phyloP scores from a whole-genome alignment of 2,329 filamentous ascomycete species.

The Neopestalotiopsis clavispora region DNA sequence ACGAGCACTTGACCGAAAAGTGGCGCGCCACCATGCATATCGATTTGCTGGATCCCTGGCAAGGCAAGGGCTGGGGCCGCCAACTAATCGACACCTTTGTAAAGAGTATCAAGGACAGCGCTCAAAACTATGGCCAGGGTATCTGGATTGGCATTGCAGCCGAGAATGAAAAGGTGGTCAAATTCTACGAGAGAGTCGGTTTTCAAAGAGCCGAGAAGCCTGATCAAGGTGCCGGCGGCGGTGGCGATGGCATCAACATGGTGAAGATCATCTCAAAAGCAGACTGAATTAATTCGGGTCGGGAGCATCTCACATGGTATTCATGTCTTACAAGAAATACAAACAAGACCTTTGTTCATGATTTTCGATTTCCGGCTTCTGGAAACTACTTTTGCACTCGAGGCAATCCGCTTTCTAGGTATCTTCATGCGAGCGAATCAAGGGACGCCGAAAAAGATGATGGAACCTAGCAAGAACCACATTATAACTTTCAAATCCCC shows the following conservation, averaged over 20 bases:
- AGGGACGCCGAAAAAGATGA: background rate
- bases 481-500: background rate
- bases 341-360: background rate
- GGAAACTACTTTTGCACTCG: background rate
- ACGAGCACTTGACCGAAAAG: slow-evolving; percentile 36
- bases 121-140: slow-evolving; percentile 39
- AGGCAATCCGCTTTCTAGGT: slow-evolving; percentile 14
- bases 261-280: slow-evolving; percentile 39
- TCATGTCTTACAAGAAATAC: background rate
- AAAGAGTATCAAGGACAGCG: slow-evolving; percentile 36
- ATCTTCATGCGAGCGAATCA: slow-evolving; percentile 5
- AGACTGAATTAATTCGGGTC: background rate
- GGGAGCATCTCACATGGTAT: background rate
- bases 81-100: slow-evolving; percentile 47
- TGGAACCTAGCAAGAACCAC: background rate
- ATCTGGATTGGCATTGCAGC: slow-evolving; percentile 49
- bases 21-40: slow-evolving; percentile 55
- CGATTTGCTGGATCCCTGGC: slow-evolving; percentile 47
- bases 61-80: slow-evolving; percentile 50
- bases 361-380: background rate
- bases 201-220: slow-evolving; percentile 43
- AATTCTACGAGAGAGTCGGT: slow-evolving; percentile 53
- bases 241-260: slow-evolving; percentile 45
- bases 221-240: slow-evolving; percentile 25
- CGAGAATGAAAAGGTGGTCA: slow-evolving; percentile 53